phyloP scores from a whole-genome alignment of 495 filamentous ascomycete genomes.

The Chaetomium cochliodes region DNA sequence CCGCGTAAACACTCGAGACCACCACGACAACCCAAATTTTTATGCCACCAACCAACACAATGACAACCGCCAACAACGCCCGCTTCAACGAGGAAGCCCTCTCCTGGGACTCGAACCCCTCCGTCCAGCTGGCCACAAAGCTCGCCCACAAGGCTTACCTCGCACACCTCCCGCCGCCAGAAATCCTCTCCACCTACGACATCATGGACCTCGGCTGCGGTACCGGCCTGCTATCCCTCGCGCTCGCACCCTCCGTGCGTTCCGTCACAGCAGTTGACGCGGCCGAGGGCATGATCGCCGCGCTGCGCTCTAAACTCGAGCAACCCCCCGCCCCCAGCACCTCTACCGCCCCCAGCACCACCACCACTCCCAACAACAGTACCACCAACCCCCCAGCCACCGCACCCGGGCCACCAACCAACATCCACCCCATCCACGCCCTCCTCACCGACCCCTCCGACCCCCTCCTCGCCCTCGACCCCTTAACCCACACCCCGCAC shows the following conservation, averaged over 20 bases:
- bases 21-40: not conserved
- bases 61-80: slow-evolving; percentile 26
- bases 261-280: slow-evolving; percentile 52
- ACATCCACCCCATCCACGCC: slow-evolving; percentile 25
- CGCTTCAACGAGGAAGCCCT: slow-evolving; percentile 46
- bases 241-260: slow-evolving; percentile 43
- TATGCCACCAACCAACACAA: not conserved
- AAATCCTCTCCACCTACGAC: slow-evolving; percentile 28
- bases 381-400: not conserved
- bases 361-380: not conserved
- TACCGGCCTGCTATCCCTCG: slow-evolving; percentile 54
- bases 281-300: slow-evolving; percentile 53
- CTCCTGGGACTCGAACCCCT: slow-evolving; percentile 43
- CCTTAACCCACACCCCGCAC: not conserved
- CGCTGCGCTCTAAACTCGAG: slow-evolving; percentile 45
- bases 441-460: slow-evolving; percentile 27
- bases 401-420: slow-evolving; percentile 17
- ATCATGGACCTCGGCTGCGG: slow-evolving; percentile 60
- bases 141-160: slow-evolving; percentile 38
- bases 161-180: slow-evolving; percentile 22
- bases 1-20: not conserved
- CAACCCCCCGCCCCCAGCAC: not conserved
- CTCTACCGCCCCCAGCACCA: not conserved
- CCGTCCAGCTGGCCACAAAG: slow-evolving; percentile 35
- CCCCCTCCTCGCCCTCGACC: slow-evolving; percentile 29